A percentile compares a stretch with the other conserved stretches of the same genome.
These are phyloP conservation scores for Delonix regia DNA, from an alignment of 306 rosid genomes.

Conservation along the genomic window DNA sequence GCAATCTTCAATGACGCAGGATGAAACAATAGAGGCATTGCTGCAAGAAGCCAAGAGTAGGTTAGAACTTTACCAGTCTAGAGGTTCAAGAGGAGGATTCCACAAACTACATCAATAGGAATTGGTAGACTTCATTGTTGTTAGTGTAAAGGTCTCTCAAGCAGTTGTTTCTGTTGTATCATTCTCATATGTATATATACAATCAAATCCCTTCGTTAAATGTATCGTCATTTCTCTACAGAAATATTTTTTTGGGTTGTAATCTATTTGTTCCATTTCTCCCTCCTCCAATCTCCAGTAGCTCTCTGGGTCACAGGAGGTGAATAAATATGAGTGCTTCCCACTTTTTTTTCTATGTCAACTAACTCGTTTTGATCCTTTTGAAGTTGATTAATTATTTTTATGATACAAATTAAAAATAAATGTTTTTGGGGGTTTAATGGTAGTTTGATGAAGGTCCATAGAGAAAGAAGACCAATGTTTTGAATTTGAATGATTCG, in stretches of 20 bases:
- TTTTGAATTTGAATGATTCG: neutral
- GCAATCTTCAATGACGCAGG: constrained; percentile 62
- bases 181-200: constrained; percentile 56
- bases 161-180: constrained; percentile 28
- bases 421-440: too few relatives aligned
- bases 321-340: too few relatives aligned
- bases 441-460: too few relatives aligned
- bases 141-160: constrained; percentile 17
- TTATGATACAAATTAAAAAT: too few relatives aligned
- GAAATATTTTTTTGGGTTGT: neutral
- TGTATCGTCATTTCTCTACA: constrained; percentile 4
- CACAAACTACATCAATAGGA: constrained; percentile 52
- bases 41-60: constrained; percentile 67
- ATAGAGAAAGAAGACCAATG: too few relatives aligned
- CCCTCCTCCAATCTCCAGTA: neutral
- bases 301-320: neutral
- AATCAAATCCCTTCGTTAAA: constrained; percentile 19
- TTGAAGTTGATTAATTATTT: too few relatives aligned
- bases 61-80: constrained; percentile 82
- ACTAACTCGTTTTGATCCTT: too few relatives aligned
- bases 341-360: too few relatives aligned
- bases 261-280: constrained; percentile 22
- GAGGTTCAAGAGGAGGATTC: constrained; percentile 73
- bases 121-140: neutral
- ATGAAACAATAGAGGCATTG: constrained; percentile 54